Base-by-base conservation (phyloP, 176 grass and related monocot species). In the Cenchrus fungigraminus region DNA sequence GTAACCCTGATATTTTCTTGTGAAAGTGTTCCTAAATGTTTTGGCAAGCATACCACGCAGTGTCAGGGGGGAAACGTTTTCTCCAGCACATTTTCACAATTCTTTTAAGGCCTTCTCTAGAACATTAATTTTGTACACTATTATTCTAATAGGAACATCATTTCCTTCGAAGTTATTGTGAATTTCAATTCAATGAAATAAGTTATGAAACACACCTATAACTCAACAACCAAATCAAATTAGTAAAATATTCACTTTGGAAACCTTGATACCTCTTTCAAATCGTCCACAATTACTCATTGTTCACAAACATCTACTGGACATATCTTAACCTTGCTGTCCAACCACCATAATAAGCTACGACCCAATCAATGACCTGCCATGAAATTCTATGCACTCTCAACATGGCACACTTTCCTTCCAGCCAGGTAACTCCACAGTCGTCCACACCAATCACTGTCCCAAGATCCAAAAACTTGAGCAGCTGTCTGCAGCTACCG, bases 371-470 rank as follows among this genome's bases (percentile, higher is more conserved):
- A 64, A 82, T 61, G 42, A 67, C 53, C 42, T 0, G 6, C 13
- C 34, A 29, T 20, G 51, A 69, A 83, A 78, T 62, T 71, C 5
- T 74, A 9, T 65, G 46, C 70, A 8, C 13, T 54, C 44, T 65
- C 73, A 78, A 83, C 54, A 51, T 88, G 76, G 22, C 34, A 47
- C 34, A 20, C 6, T 82, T 86, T 65, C 88, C 75, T 72, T 47
- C 16, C 72, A 56, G 10, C 5, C 37, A 86, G 65, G 71, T 71
- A 77, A 89, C 63, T 32, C 55, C 31, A 40, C 55, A 77, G 46
- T 34, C 56, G 64, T 29, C 62, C 64, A 70, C 62, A 46, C 44
- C 77, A 47, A 71, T 86, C 88, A 56, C 71, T 76, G 5, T 55
- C 63, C 46, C 55, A 72, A 22, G 42, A 71, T 69, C 44, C 31